Conservation (phyloP, 192 early-diverging fungal genomes). For the Diversispora eburnea region DNA sequence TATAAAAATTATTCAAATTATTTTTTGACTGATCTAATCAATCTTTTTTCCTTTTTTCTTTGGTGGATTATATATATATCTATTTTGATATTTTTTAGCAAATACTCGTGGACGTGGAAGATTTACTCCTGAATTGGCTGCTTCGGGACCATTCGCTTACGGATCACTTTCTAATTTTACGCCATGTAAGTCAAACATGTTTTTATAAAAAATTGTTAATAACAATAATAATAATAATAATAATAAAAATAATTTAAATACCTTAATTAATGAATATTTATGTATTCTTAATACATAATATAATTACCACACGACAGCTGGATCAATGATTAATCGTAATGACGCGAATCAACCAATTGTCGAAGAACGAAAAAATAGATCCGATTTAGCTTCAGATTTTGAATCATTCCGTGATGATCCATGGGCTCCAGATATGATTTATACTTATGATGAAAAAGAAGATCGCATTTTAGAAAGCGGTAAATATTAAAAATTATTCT, state of each 20-base stretch:
- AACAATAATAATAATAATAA: too few species aligned
- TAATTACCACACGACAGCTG: background rate
- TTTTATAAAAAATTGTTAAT: too few species aligned
- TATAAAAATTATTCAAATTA: too few species aligned
- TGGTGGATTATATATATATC: background rate
- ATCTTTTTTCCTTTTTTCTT: background rate
- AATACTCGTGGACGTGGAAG: background rate
- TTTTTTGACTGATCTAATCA: too few species aligned
- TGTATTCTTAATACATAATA: background rate
- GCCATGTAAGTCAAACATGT: background rate
- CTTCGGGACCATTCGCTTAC: conserved; percentile 6
- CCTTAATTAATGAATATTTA: background rate
- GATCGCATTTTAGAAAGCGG: conserved; percentile 2
- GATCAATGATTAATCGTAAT: background rate
- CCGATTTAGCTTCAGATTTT: conserved; percentile 4
- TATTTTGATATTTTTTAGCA: background rate
- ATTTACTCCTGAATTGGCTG: background rate
- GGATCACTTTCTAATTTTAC: background rate
- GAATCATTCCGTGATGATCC: conserved; percentile 18
- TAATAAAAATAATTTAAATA: too few species aligned
- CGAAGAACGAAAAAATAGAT: conserved; percentile 4
- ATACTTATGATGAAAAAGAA: background rate
- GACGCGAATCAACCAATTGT: background rate
- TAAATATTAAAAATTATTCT: background rate
- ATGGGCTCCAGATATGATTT: conserved; percentile 19